Base-by-base conservation (phyloP, 768 basidiomycete genomes). In the Leccinum longicurvipes region DNA sequence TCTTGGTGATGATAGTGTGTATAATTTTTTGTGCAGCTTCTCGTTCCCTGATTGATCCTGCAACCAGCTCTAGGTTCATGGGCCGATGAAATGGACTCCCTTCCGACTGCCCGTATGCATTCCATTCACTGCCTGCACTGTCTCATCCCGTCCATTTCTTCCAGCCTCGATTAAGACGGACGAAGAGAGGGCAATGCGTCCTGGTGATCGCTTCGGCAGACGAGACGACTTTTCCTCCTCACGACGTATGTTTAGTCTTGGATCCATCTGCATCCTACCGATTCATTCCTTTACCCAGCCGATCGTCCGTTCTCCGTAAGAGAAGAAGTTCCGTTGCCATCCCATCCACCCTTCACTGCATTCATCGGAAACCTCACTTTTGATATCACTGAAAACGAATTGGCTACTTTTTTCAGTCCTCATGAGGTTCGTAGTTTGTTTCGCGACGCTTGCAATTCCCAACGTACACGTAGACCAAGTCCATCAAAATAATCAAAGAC, bases 11-110 rank as follows among this genome's bases (percentile, higher is more conserved):
- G 80, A 71, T 63, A 70, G 96, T 96, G 63, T 70, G 92, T 57
- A 60, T 50, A 54, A 53, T 55, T 39, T 64, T 64, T 66, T 52
- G 53, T 57, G 53, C 28, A 50, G 28, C 28, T 47, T 44, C 10
- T 41, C 45, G 23, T 45, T 61, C 57, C 41, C 24, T 57, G 47
- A 58, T 51, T 66, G 48, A 61, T 59, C 49, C 54, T 51, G 50
- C 49, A 14, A 55, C 14, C 56, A 93, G 92, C 85, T 51, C 76
- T 91, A 51, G 96, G 93, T 66, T 95, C 92, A 68, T 99, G 97
- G 97, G 97, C 97, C 7, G 97, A 98, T 71, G 97, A 98, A 74
- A 94, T 98, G 92, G 95, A 97, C 62, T 65, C 81, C 28, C 81
- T 98, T 59, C 96, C 96, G 25, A 89, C 84, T 64, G 95, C 93